Base-by-base conservation (phyloP, 2,329 filamentous ascomycete species). In the Diplodia scrobiculata region DNA sequence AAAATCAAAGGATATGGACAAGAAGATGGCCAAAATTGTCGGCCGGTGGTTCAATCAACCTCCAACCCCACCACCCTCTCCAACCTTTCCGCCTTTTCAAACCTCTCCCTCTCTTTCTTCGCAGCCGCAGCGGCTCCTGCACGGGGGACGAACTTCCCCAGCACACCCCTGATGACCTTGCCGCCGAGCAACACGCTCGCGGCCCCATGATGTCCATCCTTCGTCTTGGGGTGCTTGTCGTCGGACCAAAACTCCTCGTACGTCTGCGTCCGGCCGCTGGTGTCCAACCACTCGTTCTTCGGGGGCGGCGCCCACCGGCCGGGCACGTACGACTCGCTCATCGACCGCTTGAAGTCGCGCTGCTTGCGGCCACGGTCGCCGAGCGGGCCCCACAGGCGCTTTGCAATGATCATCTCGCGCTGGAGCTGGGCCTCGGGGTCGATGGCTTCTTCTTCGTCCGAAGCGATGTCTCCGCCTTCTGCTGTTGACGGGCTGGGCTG, bases 321-420 rank as follows among this genome's bases (percentile, higher is more conserved):
- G 3, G 41, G 9, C 17, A 62, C 58, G 29, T 62, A 62, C 27
- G 41, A 14, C 11, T 62, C 58, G 7, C 19, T 19, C 41, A 19
- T 7, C 10, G 58, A 21, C 14, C 58, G 41, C 41, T 62, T 62
- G 27, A 62, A 62, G 4, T 62, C 55, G 25, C 38, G 38, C 25
- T 47, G 38, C 55, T 47, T 59, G 36, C 54, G 38, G 38, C 38
- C 38, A 2, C 55, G 4, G 25, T 60, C 58, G 10, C 58, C 58
- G n/a, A 62, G n/a, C 41, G 58, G 41, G 17, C 58, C 58, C 58
- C 58, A 59, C 25, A 59, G 17, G 11, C 52, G 52, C 52, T 54
- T 32, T 10, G 17, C 34, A 3, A 54, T 34, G 29, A 54, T 21
- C 52, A 54, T 34, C 19, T 54, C 52, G 17, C 32, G 32, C 21